Conservation (phyloP, 768 basidiomycete species). For the Baorangia bicolor region DNA sequence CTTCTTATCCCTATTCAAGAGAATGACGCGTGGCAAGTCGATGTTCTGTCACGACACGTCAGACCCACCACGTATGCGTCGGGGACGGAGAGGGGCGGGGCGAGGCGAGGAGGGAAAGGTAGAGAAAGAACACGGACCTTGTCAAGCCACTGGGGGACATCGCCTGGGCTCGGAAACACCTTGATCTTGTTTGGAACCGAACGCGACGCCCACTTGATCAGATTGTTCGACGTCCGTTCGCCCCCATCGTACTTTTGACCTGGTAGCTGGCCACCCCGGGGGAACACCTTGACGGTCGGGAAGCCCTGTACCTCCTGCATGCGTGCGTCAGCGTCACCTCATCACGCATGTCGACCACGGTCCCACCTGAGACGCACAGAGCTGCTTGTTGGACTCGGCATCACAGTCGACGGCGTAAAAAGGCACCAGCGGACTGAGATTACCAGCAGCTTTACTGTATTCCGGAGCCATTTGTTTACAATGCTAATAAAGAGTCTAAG, state of each 20-base stretch:
- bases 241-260: conserved; percentile 64
- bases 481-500: conserved; percentile 41
- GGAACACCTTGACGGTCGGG: conserved; percentile 92
- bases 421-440: conserved; percentile 78
- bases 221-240: conserved; percentile 67
- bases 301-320: conserved; percentile 78
- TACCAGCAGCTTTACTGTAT: conserved; percentile 76
- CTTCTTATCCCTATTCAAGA: conserved; percentile 73
- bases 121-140: conserved; percentile 48
- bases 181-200: conserved; percentile 72
- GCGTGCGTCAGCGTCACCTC: background rate
- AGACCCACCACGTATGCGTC: background rate
- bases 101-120: background rate
- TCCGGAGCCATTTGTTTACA: conserved; percentile 86
- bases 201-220: conserved; percentile 75
- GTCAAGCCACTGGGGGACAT: conserved; percentile 66
- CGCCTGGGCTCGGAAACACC: conserved; percentile 52
- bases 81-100: background rate
- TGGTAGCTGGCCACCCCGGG: conserved; percentile 62
- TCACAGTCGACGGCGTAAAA: conserved; percentile 96
- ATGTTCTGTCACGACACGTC: conserved; percentile 29
- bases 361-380: conserved; percentile 78
- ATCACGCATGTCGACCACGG: background rate
- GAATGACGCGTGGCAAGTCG: conserved; percentile 55
- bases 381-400: conserved; percentile 69